Conservation (phyloP, 768 basidiomycete species). For the Phanerochaete carnosa region DNA sequence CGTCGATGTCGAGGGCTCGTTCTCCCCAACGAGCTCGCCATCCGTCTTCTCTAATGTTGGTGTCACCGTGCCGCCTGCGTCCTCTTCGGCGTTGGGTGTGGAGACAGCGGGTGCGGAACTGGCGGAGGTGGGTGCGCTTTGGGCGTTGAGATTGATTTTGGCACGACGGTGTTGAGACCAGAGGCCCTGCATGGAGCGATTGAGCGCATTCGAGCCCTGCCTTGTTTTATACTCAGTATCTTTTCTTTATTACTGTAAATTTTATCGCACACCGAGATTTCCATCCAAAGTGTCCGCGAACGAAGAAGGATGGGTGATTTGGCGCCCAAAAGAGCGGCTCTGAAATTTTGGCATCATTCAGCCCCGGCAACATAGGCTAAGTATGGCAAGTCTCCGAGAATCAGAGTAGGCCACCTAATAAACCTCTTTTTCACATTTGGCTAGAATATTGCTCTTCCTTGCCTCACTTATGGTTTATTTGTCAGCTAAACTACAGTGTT, state of each 20-base stretch:
- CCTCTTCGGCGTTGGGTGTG: not conserved
- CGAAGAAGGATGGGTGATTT: not conserved
- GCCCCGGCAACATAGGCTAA: constrained; percentile 3
- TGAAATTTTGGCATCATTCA: not conserved
- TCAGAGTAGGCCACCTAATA: not conserved
- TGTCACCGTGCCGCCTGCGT: not conserved
- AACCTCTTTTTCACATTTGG: not conserved
- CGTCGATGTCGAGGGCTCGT: not conserved
- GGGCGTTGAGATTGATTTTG: constrained; percentile 65
- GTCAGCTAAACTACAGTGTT: too few species aligned
- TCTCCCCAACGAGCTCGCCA: constrained; percentile 1
- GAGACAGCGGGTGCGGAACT: constrained; percentile 18
- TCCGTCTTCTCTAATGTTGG: not conserved
- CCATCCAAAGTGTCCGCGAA: not conserved
- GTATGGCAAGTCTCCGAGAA: constrained; percentile 3
- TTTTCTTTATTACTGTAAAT: not conserved
- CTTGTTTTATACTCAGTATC: constrained; percentile 35
- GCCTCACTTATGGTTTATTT: too few species aligned
- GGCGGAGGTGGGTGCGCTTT: constrained; percentile 16
- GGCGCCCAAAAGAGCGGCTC: not conserved
- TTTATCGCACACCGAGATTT: constrained; percentile 7
- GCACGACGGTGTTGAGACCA: constrained; percentile 67
- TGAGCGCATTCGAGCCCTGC: constrained; percentile 72
- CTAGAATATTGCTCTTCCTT: too few species aligned
- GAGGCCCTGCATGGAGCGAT: constrained; percentile 75